Conservation (phyloP, 2,329 filamentous ascomycete genomes). For the Pseudodiploospora longispora region DNA sequence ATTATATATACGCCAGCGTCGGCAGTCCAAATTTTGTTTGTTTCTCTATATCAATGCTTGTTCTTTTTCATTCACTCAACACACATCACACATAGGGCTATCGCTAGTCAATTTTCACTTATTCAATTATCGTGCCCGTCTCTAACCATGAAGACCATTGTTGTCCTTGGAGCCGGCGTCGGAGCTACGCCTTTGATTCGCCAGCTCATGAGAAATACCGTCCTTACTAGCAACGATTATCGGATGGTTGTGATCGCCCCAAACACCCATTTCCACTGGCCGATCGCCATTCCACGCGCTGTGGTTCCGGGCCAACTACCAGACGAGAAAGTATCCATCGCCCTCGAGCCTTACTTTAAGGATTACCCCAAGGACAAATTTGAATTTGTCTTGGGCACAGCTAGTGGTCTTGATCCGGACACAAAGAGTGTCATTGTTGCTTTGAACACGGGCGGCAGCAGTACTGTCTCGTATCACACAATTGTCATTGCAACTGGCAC, state of each 20-base stretch:
- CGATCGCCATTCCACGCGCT: conserved; percentile 38
- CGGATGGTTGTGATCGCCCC: conserved; percentile 39
- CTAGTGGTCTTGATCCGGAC: conserved; percentile 33
- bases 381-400: conserved; percentile 44
- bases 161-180: conserved; percentile 42
- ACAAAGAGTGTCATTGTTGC: conserved; percentile 34
- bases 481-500: conserved; percentile 49
- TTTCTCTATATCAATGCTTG: too few relatives aligned
- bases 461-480: conserved; percentile 39
- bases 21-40: too few relatives aligned
- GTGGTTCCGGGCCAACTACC: conserved; percentile 37
- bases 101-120: too few relatives aligned
- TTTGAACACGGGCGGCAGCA: conserved; percentile 23
- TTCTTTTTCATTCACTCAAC: too few relatives aligned
- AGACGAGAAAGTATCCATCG: conserved; percentile 30
- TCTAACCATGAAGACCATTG: conserved; percentile 25
- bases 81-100: too few relatives aligned
- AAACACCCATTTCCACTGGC: conserved; percentile 42
- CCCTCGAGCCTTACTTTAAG: conserved; percentile 35
- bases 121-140: too few relatives aligned
- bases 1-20: too few relatives aligned
- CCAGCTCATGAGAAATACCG: conserved; percentile 38
- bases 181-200: conserved; percentile 41
- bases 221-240: conserved; percentile 30
- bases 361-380: conserved; percentile 40